Conservation (phyloP, 1,284 basidiomycete species). For the Heterobasidion irregulare region DNA sequence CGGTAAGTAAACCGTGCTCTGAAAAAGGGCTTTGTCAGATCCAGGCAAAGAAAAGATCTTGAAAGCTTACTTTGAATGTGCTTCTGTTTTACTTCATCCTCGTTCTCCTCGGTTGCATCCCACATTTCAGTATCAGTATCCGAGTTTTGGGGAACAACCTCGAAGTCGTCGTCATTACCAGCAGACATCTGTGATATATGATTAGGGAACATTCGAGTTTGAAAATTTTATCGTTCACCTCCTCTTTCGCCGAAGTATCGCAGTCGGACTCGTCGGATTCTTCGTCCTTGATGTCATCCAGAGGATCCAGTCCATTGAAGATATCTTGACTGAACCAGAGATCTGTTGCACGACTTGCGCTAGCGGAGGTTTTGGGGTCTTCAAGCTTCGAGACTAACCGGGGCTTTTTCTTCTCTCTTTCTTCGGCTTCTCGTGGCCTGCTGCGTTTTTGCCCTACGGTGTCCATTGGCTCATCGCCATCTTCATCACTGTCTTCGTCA, state of each 20-base stretch:
- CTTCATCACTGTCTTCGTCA: slow-evolving; percentile 41
- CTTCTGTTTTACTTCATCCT: slow-evolving; percentile 66
- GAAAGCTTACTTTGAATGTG: slow-evolving; percentile 60
- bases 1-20: slow-evolving; percentile 86
- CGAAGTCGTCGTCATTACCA: slow-evolving; percentile 52
- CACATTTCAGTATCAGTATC: slow-evolving; percentile 56
- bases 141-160: slow-evolving; percentile 59
- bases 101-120: slow-evolving; percentile 76
- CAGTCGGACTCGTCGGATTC: slow-evolving; percentile 24
- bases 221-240: slow-evolving; percentile 10
- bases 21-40: slow-evolving; percentile 5
- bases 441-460: slow-evolving; percentile 32
- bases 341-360: slow-evolving; percentile 42
- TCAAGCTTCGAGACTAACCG: slow-evolving; percentile 34
- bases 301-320: slow-evolving; percentile 70
- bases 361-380: slow-evolving; percentile 21
- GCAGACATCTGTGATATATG: slow-evolving; percentile 6
- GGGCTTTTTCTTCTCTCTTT: slow-evolving; percentile 30
- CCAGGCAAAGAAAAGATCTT: background rate
- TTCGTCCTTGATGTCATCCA: slow-evolving; percentile 34
- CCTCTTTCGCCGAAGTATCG: slow-evolving; percentile 18
- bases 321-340: slow-evolving; percentile 96
- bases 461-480: slow-evolving; percentile 29
- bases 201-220: background rate
- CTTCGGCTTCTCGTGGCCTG: slow-evolving; percentile 24